These are phyloP conservation scores for Hymenoscyphus occultus DNA, from an alignment of 2,329 filamentous ascomycete species.

Conservation along the genomic window DNA sequence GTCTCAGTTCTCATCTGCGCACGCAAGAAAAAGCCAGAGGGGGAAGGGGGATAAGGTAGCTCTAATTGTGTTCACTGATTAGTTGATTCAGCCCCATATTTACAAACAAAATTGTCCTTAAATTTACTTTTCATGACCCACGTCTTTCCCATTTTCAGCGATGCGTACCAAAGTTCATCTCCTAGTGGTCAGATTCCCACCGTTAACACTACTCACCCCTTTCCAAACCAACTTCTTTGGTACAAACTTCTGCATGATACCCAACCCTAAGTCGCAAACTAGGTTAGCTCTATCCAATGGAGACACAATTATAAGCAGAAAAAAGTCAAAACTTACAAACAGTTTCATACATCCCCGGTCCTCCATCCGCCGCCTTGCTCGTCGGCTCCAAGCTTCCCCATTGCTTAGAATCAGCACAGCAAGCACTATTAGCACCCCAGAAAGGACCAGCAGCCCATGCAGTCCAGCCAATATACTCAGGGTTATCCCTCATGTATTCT, in stretches of 20 bases:
- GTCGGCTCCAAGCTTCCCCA: constrained; percentile 47
- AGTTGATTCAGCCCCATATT: too few species aligned
- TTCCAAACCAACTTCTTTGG: constrained; percentile 42
- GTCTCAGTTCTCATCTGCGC: too few species aligned
- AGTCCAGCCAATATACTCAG: constrained; percentile 50
- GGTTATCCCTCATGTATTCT: constrained; percentile 46
- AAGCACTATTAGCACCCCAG: constrained; percentile 45
- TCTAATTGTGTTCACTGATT: too few species aligned
- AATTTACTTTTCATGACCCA: background rate
- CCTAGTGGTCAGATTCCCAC: constrained; percentile 21
- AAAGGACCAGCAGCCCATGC: constrained; percentile 50
- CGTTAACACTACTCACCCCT: constrained; percentile 31
- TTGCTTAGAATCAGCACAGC: constrained; percentile 41
- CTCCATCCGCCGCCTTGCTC: constrained; percentile 43
- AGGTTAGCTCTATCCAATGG: background rate
- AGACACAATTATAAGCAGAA: background rate
- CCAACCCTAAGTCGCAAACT: constrained; percentile 7
- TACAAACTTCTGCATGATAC: constrained; percentile 44
- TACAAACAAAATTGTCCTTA: too few species aligned
- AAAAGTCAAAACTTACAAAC: constrained; percentile 38
- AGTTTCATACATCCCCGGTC: constrained; percentile 45
- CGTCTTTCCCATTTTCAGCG: background rate
- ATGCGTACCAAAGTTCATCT: background rate
- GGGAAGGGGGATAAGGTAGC: too few species aligned
- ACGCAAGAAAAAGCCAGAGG: too few species aligned